Base-by-base conservation (phyloP, 495 filamentous ascomycete genomes). In the Xylaria acuta region DNA sequence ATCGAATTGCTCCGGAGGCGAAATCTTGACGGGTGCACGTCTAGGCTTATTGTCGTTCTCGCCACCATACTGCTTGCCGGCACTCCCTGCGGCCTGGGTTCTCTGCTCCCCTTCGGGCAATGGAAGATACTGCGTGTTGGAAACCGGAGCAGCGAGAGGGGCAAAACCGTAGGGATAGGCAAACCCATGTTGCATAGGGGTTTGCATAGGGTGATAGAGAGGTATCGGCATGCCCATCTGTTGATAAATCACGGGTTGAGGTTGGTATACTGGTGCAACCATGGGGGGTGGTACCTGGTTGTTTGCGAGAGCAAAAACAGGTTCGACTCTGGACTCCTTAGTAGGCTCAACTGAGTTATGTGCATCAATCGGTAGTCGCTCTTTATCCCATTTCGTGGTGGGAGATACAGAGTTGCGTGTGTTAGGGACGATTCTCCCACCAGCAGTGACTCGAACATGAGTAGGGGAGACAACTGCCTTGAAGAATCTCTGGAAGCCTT, bases 401-500 rank as follows among this genome's bases (percentile, higher is more conserved):
- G 85, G 84, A 12, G 84, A 86, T 5, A 75, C 76, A 5, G 82
- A 82, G 20, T 80, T 83, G 14, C 86, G 85, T 36, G 82, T 87
- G 72, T 89, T 89, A 16, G 87, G 86, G 5, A 89, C 87, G 74
- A 89, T 88, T 53, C 83, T 79, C 49, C 86, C 84, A 68, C 86
- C 84, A 67, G 87, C 86, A n/a, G 86, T 88, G 59, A 88, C 86
- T 30, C 87, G 81, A 68, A 88, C 82, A 73, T 88, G 84, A 43
- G 86, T 85, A 56, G 86, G 84, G 43, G 87, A 88, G 30, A 85
- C 83, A 16, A 89, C 86, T 8, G 83, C 87, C 69, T 86, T 84
- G 78, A 84, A 88, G 75, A 89, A 89, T 53, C 82, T 80, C 76
- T 86, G 83, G 73, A 89, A 89, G 34, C 87, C 87, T 74, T 88